Evolutionary conservation across 352 stramenopile genomes (phyloP), one percentile per base, ranked within the genome.

Genomic region (Phytophthora pini): DNA sequence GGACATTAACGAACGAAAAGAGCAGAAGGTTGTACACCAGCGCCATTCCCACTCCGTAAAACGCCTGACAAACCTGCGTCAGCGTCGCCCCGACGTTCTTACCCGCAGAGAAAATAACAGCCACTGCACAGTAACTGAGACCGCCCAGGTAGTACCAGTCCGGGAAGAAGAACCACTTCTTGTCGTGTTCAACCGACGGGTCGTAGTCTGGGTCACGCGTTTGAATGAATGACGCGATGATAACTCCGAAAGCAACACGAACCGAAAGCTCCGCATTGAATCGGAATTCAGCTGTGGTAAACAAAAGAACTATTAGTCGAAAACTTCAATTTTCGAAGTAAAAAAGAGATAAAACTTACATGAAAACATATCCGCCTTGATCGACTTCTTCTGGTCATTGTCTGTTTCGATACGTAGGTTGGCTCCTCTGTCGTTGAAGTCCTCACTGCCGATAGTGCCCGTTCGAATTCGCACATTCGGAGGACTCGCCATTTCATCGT

Each of bases 21-120:
- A 93, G 70, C 12, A 91, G 41, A 24, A 90, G 82, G 68, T 91
- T 93, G 79, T 90, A 93, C 48, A 93, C 61, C 10, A 93, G 70
- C 49, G 85, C 85, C 64, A 93, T 84, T 39, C 85, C 83, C n/a
- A 91, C 81, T 17, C 85, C 85, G 46, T 87, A 88, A 54, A 93
- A 89, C 15, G 84, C 77, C 58, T 93, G 85, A 50, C 75, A 93
- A 17, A 93, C 76, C 39, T 90, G 69, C 24, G 70, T 84, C 15
- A 90, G 72, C 17, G 83, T 93, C 3, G 74, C 82, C 27, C 85
- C 85, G 4, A 91, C 72, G 55, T 90, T 93, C 60, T 88, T 89
- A 15, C 79, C 73, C 7, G 83, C 72, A n/a, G 81, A 88, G 60
- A 92, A 93, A 44, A 93, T 90, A 11, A 90, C 82, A 29, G 83